phyloP scores from a whole-genome alignment of 768 basidiomycete genomes.

The Macrocybe gigantea region DNA sequence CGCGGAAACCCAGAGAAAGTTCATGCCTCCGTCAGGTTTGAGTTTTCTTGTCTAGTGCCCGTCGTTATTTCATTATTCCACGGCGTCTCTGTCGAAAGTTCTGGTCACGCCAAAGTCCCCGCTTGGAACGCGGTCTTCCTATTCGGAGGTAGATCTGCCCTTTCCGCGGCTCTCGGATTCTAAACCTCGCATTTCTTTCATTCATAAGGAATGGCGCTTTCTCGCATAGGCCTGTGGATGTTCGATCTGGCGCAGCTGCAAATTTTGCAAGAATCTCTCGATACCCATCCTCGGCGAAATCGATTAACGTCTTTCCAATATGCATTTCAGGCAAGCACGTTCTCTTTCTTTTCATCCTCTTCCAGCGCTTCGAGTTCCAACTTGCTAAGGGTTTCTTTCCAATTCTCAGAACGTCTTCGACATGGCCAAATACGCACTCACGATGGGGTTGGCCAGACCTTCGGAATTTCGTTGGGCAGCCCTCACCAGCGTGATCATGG shows the following conservation, averaged over 20 bases:
- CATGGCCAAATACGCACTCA: constrained; percentile 13
- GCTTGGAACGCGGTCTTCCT: constrained; percentile 30
- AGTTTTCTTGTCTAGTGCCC: constrained; percentile 38
- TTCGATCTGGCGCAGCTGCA: constrained; percentile 49
- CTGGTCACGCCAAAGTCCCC: constrained; percentile 9
- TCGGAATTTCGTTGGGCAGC: too few species aligned
- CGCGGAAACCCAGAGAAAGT: not conserved
- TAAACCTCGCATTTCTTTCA: too few species aligned
- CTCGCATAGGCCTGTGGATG: constrained; percentile 43
- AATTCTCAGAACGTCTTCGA: constrained; percentile 22
- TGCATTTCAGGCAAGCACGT: constrained; percentile 12
- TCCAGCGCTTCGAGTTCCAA: too few species aligned
- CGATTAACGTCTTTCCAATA: constrained; percentile 32
- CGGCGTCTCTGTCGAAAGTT: constrained; percentile 7
- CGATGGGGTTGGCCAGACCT: too few species aligned
- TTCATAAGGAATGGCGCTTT: constrained; percentile 28
- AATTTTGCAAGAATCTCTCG: constrained; percentile 38
- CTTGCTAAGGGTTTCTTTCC: too few species aligned
- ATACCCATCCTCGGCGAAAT: constrained; percentile 38
- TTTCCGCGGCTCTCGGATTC: too few species aligned
- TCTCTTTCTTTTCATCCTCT: too few species aligned
- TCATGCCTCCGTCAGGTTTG: constrained; percentile 33
- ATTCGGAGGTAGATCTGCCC: constrained; percentile 29
- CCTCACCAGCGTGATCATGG: too few species aligned
- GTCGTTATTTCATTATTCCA: constrained; percentile 35